Percentiles rank a stretch among this genome's conserved stretches.
Conservation (phyloP, 1,284 basidiomycete genomes). For the Apiotrichum veenhuisii region DNA sequence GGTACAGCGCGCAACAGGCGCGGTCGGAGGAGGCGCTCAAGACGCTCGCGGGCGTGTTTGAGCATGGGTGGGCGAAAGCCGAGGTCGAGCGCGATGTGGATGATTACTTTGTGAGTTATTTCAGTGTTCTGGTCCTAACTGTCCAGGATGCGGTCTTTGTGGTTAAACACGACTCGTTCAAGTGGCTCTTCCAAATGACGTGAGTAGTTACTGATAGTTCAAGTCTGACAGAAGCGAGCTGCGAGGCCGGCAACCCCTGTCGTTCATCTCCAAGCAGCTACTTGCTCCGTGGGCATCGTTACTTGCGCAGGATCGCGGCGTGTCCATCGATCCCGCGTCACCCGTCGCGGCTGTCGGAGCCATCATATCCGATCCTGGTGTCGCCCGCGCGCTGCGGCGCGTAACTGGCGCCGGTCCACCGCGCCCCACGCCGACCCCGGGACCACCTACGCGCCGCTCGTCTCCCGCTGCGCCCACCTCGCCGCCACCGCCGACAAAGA, state of each 20-base stretch:
- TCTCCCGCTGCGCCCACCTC: background rate
- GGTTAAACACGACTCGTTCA: conserved; percentile 9
- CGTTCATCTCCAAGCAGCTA: conserved; percentile 30
- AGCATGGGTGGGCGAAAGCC: conserved; percentile 14
- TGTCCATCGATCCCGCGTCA: background rate
- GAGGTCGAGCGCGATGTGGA: conserved; percentile 24
- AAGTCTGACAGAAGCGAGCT: conserved; percentile 19
- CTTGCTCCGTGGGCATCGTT: conserved; percentile 25
- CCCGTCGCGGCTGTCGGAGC: conserved; percentile 11
- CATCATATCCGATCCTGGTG: conserved; percentile 14
- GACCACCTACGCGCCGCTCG: background rate
- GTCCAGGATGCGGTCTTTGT: conserved; percentile 24
- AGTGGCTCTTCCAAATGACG: conserved; percentile 34
- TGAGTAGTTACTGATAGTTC: background rate
- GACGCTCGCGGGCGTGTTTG: conserved; percentile 20
- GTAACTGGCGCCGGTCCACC: conserved; percentile 10
- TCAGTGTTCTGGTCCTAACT: too few species aligned
- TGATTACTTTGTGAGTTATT: conserved; percentile 33
- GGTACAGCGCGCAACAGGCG: conserved; percentile 14
- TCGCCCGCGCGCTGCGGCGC: conserved; percentile 13
- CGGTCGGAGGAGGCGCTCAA: conserved; percentile 17
- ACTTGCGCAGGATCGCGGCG: conserved; percentile 22
- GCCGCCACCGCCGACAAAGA: background rate
- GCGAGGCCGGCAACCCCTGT: conserved; percentile 20
- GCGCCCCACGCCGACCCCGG: conserved; percentile 10